These are phyloP conservation scores for Lunularia cruciata DNA, from an alignment of 225 moss, liverwort and hornwort species.

Conservation along the genomic window DNA sequence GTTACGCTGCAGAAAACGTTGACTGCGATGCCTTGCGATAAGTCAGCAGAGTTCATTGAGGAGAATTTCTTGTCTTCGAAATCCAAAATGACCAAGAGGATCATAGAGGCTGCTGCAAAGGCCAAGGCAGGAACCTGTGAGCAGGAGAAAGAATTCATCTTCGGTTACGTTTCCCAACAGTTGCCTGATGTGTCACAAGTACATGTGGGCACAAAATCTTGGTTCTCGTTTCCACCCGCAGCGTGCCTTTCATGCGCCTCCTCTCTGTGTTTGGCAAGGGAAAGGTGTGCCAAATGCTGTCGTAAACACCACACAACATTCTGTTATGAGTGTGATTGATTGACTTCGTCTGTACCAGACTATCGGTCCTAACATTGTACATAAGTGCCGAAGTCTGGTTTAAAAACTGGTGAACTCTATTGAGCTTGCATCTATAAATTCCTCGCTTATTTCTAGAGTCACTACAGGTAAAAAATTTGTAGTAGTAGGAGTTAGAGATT, in stretches of 20 bases:
- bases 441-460: too few species aligned
- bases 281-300: slow-evolving; percentile 19
- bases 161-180: neutral
- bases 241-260: slow-evolving; percentile 15
- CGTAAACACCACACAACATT: slow-evolving; percentile 13
- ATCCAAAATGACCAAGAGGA: neutral
- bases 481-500: too few species aligned
- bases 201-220: slow-evolving; percentile 17
- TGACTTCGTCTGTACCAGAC: too few species aligned
- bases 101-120: neutral
- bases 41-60: slow-evolving; percentile 4
- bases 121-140: slow-evolving; percentile 14
- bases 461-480: too few species aligned
- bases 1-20: slow-evolving; percentile 6
- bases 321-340: slow-evolving; percentile 19
- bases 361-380: too few species aligned
- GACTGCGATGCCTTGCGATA: slow-evolving; percentile 15
- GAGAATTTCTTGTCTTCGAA: neutral
- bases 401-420: too few species aligned
- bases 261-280: slow-evolving; percentile 13
- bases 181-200: slow-evolving; percentile 2
- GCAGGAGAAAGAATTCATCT: slow-evolving; percentile 17
- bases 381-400: too few species aligned
- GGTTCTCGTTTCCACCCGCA: slow-evolving; percentile 17
- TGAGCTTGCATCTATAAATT: too few species aligned